These are phyloP conservation scores for Metschnikowia henanensis DNA, from an alignment of 805 yeast genomes.

Conservation along the genomic window DNA sequence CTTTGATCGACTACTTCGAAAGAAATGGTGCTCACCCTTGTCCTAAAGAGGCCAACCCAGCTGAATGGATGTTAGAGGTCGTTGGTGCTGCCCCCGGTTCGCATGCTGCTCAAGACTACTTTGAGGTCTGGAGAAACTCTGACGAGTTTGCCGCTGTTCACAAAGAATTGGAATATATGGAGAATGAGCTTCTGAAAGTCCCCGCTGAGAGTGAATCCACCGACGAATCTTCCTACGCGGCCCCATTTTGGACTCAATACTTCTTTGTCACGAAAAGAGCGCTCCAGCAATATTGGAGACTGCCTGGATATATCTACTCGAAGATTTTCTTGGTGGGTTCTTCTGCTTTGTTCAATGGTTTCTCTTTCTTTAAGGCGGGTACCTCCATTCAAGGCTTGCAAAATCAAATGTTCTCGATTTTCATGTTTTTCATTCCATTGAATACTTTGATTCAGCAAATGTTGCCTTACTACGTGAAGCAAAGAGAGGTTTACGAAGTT, in stretches of 20 bases:
- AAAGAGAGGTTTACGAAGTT: constrained; percentile 47
- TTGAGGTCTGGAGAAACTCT: constrained; percentile 77
- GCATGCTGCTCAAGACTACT: constrained; percentile 68
- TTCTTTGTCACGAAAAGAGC: constrained; percentile 18
- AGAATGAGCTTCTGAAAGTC: constrained; percentile 43
- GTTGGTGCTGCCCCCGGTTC: constrained; percentile 85
- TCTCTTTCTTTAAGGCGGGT: constrained; percentile 66
- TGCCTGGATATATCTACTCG: constrained; percentile 60
- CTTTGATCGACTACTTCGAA: constrained; percentile 67
- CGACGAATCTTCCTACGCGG: constrained; percentile 23
- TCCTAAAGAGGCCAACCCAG: constrained; percentile 24
- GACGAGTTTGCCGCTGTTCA: constrained; percentile 58
- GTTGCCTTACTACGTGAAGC: constrained; percentile 44
- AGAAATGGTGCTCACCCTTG: constrained; percentile 71
- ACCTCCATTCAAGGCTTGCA: constrained; percentile 60
- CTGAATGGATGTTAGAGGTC: constrained; percentile 79
- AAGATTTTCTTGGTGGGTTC: constrained; percentile 56
- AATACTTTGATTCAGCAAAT: constrained; percentile 41
- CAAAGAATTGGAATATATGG: constrained; percentile 64
- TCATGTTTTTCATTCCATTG: constrained; percentile 43
- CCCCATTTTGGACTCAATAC: constrained; percentile 17
- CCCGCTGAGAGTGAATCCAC: constrained; percentile 20
- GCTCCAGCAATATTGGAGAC: constrained; percentile 54
- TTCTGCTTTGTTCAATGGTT: constrained; percentile 66
- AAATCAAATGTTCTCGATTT: constrained; percentile 59